phyloP scores from a whole-genome alignment of 2,329 filamentous ascomycete genomes.

The Alternaria sp. region DNA sequence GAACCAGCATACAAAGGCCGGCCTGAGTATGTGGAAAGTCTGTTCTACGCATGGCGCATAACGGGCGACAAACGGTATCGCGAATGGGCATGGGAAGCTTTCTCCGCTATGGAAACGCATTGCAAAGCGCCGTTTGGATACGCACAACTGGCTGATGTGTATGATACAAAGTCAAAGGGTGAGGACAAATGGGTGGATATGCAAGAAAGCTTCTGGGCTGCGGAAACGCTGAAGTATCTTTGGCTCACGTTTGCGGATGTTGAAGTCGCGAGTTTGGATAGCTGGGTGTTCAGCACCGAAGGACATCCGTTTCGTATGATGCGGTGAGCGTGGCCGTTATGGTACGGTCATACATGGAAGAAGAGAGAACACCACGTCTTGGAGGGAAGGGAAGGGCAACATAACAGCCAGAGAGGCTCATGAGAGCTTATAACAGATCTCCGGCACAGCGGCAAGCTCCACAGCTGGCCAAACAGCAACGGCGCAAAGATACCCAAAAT shows the following conservation, averaged over 20 bases:
- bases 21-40: constrained; percentile 49
- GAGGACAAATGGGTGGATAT: constrained; percentile 43
- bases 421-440: background rate
- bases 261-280: constrained; percentile 47
- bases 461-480: background rate
- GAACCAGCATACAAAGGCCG: constrained; percentile 44
- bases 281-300: constrained; percentile 55
- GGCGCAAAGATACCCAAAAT: background rate
- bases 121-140: constrained; percentile 50
- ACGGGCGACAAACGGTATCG: constrained; percentile 49
- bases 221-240: constrained; percentile 51
- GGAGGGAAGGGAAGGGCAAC: background rate
- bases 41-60: constrained; percentile 52
- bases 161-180: constrained; percentile 21
- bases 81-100: constrained; percentile 53
- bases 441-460: background rate
- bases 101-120: constrained; percentile 43
- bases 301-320: constrained; percentile 51
- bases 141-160: constrained; percentile 48
- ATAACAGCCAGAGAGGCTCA: background rate
- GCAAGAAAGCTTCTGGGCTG: constrained; percentile 50
- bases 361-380: no score
- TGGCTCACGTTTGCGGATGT: constrained; percentile 49
- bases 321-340: constrained; percentile 19
- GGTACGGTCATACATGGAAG: background rate